phyloP scores from a whole-genome alignment of 2,329 filamentous ascomycete genomes.

The Teratosphaeria zuluensis region DNA sequence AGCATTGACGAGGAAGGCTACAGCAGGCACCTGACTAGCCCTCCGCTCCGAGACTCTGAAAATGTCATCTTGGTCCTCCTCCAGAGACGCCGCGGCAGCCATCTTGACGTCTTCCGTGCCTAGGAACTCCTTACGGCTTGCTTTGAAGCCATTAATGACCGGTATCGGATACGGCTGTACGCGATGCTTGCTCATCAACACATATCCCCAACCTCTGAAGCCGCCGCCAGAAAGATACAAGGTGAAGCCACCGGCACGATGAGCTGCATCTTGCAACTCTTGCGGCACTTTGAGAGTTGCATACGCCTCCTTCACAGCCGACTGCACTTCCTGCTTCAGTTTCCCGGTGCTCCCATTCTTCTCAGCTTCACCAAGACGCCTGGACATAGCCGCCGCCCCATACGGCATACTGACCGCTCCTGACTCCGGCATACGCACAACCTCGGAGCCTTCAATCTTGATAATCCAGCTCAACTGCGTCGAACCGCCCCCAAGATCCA shows the following conservation, averaged over 20 bases:
- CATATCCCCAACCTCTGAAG: constrained; percentile 82
- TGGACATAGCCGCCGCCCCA: constrained; percentile 56
- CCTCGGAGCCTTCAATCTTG: constrained; percentile 37
- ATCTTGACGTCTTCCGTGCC: constrained; percentile 38
- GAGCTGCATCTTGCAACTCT: constrained; percentile 36
- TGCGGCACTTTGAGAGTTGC: constrained; percentile 45
- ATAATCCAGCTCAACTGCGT: constrained; percentile 60
- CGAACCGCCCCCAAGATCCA: constrained; percentile 74
- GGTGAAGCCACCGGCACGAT: constrained; percentile 46
- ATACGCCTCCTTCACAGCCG: constrained; percentile 40
- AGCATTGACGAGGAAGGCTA: constrained; percentile 68
- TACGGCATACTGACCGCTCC: constrained; percentile 60
- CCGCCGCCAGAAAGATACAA: constrained; percentile 84
- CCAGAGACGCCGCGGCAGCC: constrained; percentile 27
- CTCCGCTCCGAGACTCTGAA: constrained; percentile 74
- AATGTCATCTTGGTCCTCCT: constrained; percentile 25
- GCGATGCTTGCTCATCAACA: constrained; percentile 69
- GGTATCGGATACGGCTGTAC: constrained; percentile 74
- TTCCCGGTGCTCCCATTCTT: constrained; percentile 30
- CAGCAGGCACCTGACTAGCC: constrained; percentile 72
- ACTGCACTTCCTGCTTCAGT: constrained; percentile 38
- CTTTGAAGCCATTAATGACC: constrained; percentile 69
- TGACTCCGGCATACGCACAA: constrained; percentile 41
- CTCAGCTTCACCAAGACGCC: constrained; percentile 40
- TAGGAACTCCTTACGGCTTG: constrained; percentile 51